phyloP scores from a whole-genome alignment of 2,329 filamentous ascomycete species.

The Aaosphaeria arxii region DNA sequence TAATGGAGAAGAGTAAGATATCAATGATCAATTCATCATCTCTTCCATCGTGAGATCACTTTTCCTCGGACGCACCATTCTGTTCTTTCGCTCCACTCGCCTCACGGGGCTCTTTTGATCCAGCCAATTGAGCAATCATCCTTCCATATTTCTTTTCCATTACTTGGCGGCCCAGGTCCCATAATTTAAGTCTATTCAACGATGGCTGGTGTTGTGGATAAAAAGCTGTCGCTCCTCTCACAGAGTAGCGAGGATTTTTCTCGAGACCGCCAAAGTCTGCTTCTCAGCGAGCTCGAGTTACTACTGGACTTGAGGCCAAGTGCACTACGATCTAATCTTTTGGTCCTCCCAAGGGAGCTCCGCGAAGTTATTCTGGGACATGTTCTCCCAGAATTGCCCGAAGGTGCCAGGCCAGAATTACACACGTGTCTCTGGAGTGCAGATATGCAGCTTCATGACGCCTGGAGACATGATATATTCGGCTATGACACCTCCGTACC shows the following conservation, averaged over 20 bases:
- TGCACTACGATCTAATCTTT: slow-evolving; percentile 26
- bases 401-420: slow-evolving; percentile 20
- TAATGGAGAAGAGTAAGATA: no score
- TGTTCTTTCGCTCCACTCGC: no score
- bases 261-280: slow-evolving; percentile 28
- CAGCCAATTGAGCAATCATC: no score
- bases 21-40: no score
- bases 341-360: slow-evolving; percentile 29
- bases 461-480: slow-evolving; percentile 33
- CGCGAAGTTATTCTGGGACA: slow-evolving; percentile 24
- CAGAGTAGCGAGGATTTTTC: slow-evolving; percentile 24
- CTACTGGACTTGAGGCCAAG: slow-evolving; percentile 32
- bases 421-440: slow-evolving; percentile 35
- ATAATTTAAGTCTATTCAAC: background rate
- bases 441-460: slow-evolving; percentile 28
- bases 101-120: no score
- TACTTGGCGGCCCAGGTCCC: no score
- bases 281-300: slow-evolving; percentile 31
- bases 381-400: slow-evolving; percentile 17
- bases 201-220: slow-evolving; percentile 8
- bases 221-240: slow-evolving; percentile 22
- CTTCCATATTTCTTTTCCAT: no score
- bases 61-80: no score
- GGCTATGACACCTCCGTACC: slow-evolving; percentile 26
- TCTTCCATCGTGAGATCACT: no score